Percentiles rank a stretch among this genome's conserved stretches.
These are phyloP conservation scores for Nemania bipapillata DNA, from an alignment of 2,329 filamentous ascomycete genomes.

Conservation along the genomic window DNA sequence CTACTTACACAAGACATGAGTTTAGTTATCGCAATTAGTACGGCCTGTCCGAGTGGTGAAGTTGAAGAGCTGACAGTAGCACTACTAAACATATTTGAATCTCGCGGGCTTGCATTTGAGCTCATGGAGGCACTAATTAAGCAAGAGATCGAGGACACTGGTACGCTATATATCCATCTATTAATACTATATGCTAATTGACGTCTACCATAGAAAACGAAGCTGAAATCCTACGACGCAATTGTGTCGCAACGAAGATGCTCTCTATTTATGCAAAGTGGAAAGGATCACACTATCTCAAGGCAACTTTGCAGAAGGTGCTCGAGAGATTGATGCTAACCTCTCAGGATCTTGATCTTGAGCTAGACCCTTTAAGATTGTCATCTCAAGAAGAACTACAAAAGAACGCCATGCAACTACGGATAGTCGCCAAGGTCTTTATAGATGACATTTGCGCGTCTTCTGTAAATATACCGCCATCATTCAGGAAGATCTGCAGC, in stretches of 20 bases:
- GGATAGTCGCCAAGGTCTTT: conserved; percentile 75
- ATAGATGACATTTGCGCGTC: conserved; percentile 77
- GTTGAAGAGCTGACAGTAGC: conserved; percentile 76
- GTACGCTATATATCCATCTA: conserved; percentile 51
- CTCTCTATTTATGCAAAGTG: conserved; percentile 76
- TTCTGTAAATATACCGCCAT: conserved; percentile 67
- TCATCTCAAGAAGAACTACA: conserved; percentile 70
- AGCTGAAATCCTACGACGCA: conserved; percentile 72
- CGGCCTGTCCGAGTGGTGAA: conserved; percentile 73
- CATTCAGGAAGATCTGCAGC: conserved; percentile 74
- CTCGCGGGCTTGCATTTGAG: conserved; percentile 70
- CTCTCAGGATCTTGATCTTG: conserved; percentile 73
- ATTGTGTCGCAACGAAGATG: conserved; percentile 78
- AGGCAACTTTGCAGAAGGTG: conserved; percentile 72
- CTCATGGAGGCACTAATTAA: conserved; percentile 74
- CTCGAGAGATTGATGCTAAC: conserved; percentile 73
- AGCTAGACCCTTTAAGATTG: conserved; percentile 72
- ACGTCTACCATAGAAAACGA: conserved; percentile 65
- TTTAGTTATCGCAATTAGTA: conserved; percentile 71
- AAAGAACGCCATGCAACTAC: conserved; percentile 73
- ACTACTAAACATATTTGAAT: conserved; percentile 75
- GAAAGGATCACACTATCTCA: conserved; percentile 73
- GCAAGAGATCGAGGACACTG: conserved; percentile 74
- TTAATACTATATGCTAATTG: conserved; percentile 16
- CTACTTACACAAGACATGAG: conserved; percentile 71